These are phyloP conservation scores for Termitomyces sp. DNA, from an alignment of 768 basidiomycete genomes.

Conservation along the genomic window DNA sequence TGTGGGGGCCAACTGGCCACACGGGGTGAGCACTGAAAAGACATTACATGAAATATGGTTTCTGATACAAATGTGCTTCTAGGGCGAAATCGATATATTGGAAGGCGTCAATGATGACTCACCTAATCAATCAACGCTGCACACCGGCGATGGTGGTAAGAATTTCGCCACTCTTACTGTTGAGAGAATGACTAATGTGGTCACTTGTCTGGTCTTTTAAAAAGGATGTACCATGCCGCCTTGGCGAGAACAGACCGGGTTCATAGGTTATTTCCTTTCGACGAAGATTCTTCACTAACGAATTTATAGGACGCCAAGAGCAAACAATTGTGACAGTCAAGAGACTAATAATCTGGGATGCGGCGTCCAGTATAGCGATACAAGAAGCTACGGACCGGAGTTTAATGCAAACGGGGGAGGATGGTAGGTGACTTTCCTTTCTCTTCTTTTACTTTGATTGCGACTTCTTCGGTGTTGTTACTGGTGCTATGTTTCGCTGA, in stretches of 20 bases:
- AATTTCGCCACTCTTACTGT: slow-evolving; percentile 35
- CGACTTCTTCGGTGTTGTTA: neutral
- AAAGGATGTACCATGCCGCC: slow-evolving; percentile 53
- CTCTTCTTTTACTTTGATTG: neutral
- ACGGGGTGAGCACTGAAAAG: slow-evolving; percentile 21
- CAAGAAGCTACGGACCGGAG: slow-evolving; percentile 49
- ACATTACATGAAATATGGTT: neutral
- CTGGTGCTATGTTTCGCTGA: no score
- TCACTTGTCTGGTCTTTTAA: neutral
- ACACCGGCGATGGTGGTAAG: slow-evolving; percentile 47
- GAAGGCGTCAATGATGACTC: slow-evolving; percentile 39
- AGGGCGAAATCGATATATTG: slow-evolving; percentile 48
- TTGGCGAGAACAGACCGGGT: slow-evolving; percentile 44
- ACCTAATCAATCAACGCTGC: slow-evolving; percentile 35
- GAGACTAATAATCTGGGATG: slow-evolving; percentile 54
- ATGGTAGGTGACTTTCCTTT: slow-evolving; percentile 38
- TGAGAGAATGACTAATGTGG: slow-evolving; percentile 23
- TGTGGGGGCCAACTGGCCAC: slow-evolving; percentile 48
- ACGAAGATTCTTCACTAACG: neutral
- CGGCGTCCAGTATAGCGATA: slow-evolving; percentile 40
- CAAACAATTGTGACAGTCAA: slow-evolving; percentile 46
- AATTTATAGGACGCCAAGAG: slow-evolving; percentile 27
- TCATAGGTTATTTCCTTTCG: neutral
- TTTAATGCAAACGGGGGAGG: slow-evolving; percentile 63
- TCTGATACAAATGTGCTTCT: neutral